Conservation (phyloP, 805 yeast genomes). For the Metschnikowia rubicola region DNA sequence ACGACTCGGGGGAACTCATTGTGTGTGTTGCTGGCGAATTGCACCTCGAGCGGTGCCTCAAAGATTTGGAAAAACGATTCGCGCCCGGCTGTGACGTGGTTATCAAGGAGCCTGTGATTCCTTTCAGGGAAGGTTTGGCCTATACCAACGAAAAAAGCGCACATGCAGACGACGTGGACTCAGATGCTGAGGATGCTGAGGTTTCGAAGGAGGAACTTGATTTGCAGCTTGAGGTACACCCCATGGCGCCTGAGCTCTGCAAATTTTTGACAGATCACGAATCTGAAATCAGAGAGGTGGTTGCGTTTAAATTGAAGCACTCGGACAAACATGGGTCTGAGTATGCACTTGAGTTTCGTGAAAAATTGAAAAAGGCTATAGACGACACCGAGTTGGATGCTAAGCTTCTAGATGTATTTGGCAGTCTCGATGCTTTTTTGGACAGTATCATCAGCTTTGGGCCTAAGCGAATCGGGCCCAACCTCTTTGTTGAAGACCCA, state of each 20-base stretch:
- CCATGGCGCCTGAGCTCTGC: slow-evolving; percentile 52
- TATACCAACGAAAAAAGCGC: slow-evolving; percentile 34
- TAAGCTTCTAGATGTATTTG: slow-evolving; percentile 21
- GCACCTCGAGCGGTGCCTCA: slow-evolving; percentile 90
- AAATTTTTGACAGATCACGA: slow-evolving; percentile 49
- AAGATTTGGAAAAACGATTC: slow-evolving; percentile 85
- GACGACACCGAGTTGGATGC: slow-evolving; percentile 11
- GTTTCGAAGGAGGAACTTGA: slow-evolving; percentile 29
- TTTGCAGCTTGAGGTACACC: slow-evolving; percentile 52
- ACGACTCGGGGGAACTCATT: slow-evolving; percentile 88
- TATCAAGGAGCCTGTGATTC: slow-evolving; percentile 89
- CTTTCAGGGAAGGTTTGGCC: slow-evolving; percentile 82
- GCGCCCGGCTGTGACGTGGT: slow-evolving; percentile 81
- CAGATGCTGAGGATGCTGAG: slow-evolving; percentile 13
- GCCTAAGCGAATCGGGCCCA: slow-evolving; percentile 72
- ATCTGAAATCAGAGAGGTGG: slow-evolving; percentile 37
- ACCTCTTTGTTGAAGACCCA: slow-evolving; percentile 59
- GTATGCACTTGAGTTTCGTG: slow-evolving; percentile 9
- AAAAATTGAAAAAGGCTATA: slow-evolving; percentile 10
- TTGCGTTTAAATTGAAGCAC: slow-evolving; percentile 17
- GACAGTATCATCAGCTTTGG: slow-evolving; percentile 62
- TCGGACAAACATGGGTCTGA: slow-evolving; percentile 17
- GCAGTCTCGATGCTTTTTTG: slow-evolving; percentile 20
- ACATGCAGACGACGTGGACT: slow-evolving; percentile 16
- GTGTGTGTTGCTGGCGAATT: slow-evolving; percentile 95